Base-by-base conservation (phyloP, 768 basidiomycete species). In the Terana coerulea region DNA sequence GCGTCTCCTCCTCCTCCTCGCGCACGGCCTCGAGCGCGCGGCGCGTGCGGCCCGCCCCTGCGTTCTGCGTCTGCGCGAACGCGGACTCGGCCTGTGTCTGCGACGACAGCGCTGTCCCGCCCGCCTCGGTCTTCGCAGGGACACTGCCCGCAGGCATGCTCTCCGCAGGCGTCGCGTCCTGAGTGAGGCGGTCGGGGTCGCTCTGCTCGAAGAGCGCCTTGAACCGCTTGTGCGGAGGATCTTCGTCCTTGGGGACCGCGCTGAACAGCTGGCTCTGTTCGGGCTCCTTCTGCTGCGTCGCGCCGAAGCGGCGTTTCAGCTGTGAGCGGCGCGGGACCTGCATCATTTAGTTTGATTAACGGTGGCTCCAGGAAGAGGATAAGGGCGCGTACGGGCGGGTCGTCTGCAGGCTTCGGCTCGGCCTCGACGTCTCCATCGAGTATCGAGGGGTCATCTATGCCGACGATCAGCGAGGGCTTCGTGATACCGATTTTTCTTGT, bases 141-240 rank as follows among this genome's bases (percentile, higher is more conserved):
- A 51, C 19, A 15, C 48, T 6, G 39, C 31, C 42, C 17, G 25
- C 34, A 15, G 33, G 17, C 39, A 47, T 12, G 45, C 15, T 15
- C 26, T 31, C 24, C 17, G 8, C 12, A 9, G 35, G 44, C 26
- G 11, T 28, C 33, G 22, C 43, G 10, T 22, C 25, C 51, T 52
- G 51, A 8, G 51, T 36, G 24, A 36, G 19, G 25, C 68, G 64
- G 55, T 74, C 73, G 25, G 81, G 83, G 60, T 83, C 73, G 36
- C 73, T 83, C 8, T 80, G 78, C 15, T 88, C 86, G 55, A 86
- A 88, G 10, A 88, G 70, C 0, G 81, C 79, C 58, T 80, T 84
- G 70, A 83, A 86, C 64, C 80, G 86, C 61, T 88, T 88, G 24
- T 79, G 64, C 2, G 83, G 78, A 0, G 83, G 86, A 55, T 83